phyloP scores from a whole-genome alignment of 176 grass and related monocot genomes.

The Carex littledalei region DNA sequence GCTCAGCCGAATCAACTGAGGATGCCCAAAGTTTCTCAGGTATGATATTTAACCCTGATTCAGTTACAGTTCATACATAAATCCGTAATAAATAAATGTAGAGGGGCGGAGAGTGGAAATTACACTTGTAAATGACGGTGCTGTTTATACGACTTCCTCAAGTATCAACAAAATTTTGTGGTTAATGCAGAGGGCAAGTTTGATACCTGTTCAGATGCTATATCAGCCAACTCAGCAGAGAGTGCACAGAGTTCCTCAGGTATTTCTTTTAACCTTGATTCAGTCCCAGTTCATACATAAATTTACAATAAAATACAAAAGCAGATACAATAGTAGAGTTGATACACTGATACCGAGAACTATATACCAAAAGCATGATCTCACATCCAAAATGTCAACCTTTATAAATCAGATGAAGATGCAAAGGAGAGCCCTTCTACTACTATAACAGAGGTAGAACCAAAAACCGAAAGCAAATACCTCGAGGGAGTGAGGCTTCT shows the following conservation, averaged over 20 bases:
- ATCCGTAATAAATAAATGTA: conserved; percentile 25
- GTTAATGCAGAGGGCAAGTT: conserved; percentile 5
- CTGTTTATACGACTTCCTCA: background rate
- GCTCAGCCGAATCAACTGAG: background rate
- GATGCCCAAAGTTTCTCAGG: background rate
- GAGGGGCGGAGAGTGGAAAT: conserved; percentile 62
- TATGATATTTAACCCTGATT: conserved; percentile 6
- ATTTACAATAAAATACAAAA: background rate
- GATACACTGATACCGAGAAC: background rate
- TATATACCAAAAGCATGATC: background rate
- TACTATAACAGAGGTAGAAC: conserved; percentile 20
- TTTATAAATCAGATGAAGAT: background rate
- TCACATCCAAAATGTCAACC: background rate
- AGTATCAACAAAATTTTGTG: conserved; percentile 3
- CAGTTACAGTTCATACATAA: background rate
- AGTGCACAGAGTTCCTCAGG: background rate
- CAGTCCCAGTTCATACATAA: background rate
- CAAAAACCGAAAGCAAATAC: conserved; percentile 13
- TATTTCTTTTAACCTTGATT: conserved; percentile 13
- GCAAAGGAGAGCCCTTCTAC: conserved; percentile 20
- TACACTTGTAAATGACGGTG: background rate
- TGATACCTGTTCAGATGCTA: conserved; percentile 1
- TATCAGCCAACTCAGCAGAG: background rate
- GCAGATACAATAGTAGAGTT: background rate
- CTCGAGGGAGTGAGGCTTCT: conserved; percentile 49